Base-by-base conservation (phyloP, 805 yeast species). In the Wickerhamiella occidentalis region DNA sequence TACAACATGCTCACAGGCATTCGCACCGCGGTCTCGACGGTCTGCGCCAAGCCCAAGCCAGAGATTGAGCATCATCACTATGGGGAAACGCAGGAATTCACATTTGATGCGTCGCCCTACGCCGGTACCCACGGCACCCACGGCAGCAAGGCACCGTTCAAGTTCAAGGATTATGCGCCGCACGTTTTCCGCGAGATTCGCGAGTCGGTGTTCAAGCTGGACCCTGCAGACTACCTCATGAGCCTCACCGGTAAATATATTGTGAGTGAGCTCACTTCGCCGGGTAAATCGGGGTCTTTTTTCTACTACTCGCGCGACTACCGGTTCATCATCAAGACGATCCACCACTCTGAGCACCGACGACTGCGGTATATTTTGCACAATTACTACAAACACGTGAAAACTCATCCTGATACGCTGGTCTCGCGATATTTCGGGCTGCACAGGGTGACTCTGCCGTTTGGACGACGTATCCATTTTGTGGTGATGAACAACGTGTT, bases 1-100 rank as follows among this genome's bases (percentile, higher is more conserved):
- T 94, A 92, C 65, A 87, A 90, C 64, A 90, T 92, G 96, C 74
- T 94, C 51, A 87, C 97, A 0, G 98, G 99, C 2, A 92, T 92
- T 42, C 74, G 98, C 51, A 94, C 87, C 7, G 88, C 96, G 0
- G 97, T 92, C 0, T 85, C 95, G 3, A 71, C 96, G 51, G 83
- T 94, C 59, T 66, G 67, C 36, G 85, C 96, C 0, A 94, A 94
- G 37, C 73, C 81, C 9, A 83, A 85, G 75, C 76, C 81, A 48
- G 80, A 81, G 21, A 67, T 92, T 40, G 73, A 72, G 1, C 81
- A 78, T 45, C 72, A 68, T 13, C 96, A 90, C 62, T 92, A 87
- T 63, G 68, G 65, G 25, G 68, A 76, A 9, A 78, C 79, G 19
- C 82, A 85, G 57, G 92, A 92, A 64, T 70, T 90, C 47, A 82